These are phyloP conservation scores for Paramecium sexaurelia DNA, from an alignment of 73 alveolate species.

Conservation along the genomic window DNA sequence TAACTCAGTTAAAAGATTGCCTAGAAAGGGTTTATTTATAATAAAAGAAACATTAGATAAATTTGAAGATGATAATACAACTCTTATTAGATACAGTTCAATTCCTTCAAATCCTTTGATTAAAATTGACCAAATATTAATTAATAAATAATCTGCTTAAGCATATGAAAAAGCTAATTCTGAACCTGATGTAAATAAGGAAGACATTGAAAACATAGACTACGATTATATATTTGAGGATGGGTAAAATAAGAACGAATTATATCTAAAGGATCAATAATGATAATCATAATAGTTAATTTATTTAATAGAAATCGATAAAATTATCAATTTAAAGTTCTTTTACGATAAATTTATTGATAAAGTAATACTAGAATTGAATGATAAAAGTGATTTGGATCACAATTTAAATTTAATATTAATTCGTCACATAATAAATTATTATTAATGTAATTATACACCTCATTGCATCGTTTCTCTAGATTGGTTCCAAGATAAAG, in stretches of 20 bases:
- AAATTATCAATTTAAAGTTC: too few species aligned
- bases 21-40: background rate
- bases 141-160: background rate
- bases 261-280: background rate
- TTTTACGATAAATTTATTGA: too few species aligned
- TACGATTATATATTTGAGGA: background rate
- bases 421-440: background rate
- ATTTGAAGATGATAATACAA: slow-evolving; percentile 35
- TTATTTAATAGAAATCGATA: too few species aligned
- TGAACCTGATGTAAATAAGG: background rate
- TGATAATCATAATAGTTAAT: background rate
- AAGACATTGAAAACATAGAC: background rate
- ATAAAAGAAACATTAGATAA: background rate
- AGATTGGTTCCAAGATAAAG: slow-evolving; percentile 25
- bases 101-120: background rate
- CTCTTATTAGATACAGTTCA: slow-evolving; percentile 3
- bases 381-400: background rate
- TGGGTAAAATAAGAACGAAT: background rate
- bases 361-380: too few species aligned
- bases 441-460: background rate
- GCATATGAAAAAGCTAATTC: background rate
- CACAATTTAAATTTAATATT: background rate
- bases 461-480: slow-evolving; percentile 14
- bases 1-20: background rate
- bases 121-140: background rate